These are phyloP conservation scores for Arthonia radiata DNA, from an alignment of 495 filamentous ascomycete species.

Conservation along the genomic window DNA sequence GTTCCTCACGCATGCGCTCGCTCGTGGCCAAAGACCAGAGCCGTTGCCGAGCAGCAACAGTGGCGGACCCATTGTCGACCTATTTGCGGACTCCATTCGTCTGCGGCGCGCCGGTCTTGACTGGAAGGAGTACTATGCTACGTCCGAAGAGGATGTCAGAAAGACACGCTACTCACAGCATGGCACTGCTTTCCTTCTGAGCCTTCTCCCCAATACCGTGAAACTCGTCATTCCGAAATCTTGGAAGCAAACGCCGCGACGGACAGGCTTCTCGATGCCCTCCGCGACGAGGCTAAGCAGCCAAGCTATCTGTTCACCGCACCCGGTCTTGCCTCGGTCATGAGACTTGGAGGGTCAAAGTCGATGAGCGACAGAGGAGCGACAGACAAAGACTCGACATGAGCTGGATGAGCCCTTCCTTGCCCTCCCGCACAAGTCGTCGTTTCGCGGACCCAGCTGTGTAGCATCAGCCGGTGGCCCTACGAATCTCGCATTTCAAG, in stretches of 20 bases:
- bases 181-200: constrained; percentile 14
- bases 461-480: constrained; percentile 6
- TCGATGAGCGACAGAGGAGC: constrained; percentile 3
- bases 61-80: constrained; percentile 9
- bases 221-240: constrained; percentile 8
- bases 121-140: constrained; percentile 15
- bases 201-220: constrained; percentile 15
- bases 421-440: constrained; percentile 10
- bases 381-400: constrained; percentile 7
- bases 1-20: constrained; percentile 4
- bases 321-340: constrained; percentile 9
- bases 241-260: constrained; percentile 9
- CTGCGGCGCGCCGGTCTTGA: constrained; percentile 13
- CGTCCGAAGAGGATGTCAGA: constrained; percentile 10
- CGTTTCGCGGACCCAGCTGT: constrained; percentile 9
- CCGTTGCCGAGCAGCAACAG: constrained; percentile 6
- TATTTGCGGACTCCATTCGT: constrained; percentile 13
- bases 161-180: constrained; percentile 13
- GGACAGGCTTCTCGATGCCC: constrained; percentile 9
- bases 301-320: constrained; percentile 4
- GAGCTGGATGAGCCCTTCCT: constrained; percentile 10
- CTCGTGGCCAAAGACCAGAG: constrained; percentile 6
- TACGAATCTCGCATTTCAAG: constrained; percentile 6
- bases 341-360: constrained; percentile 7
- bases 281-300: constrained; percentile 9